A percentile compares a stretch with the other conserved stretches of the same genome.
These are phyloP conservation scores for Hyparrhenia diplandra DNA, from an alignment of 176 grass and related monocot species.

Conservation along the genomic window DNA sequence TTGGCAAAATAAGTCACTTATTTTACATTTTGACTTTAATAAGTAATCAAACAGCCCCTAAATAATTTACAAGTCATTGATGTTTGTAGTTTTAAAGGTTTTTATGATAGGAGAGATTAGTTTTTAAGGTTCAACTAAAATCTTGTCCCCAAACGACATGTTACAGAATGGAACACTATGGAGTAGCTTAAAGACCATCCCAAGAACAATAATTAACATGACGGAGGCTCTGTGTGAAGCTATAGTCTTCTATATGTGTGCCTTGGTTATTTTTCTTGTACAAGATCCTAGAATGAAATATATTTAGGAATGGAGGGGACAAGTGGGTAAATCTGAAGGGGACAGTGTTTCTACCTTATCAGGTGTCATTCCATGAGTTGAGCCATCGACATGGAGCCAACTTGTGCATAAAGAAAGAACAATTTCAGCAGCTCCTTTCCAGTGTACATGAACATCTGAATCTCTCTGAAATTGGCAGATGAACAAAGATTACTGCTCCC, in stretches of 20 bases:
- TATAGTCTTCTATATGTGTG: background rate
- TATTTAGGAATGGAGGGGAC: background rate
- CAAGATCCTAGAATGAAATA: background rate
- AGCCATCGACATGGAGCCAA: constrained; percentile 62
- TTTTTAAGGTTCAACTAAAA: background rate
- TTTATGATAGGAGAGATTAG: background rate
- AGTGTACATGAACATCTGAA: constrained; percentile 74
- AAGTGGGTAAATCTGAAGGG: background rate
- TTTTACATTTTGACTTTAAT: too few species aligned
- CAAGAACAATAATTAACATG: background rate
- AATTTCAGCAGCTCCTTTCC: constrained; percentile 98
- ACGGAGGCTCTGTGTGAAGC: background rate
- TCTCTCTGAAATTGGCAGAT: constrained; percentile 45
- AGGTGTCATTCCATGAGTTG: constrained; percentile 43
- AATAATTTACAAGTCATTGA: background rate
- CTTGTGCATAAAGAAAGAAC: constrained; percentile 68
- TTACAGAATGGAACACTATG: background rate
- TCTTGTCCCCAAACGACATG: background rate
- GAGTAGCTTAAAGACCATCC: background rate
- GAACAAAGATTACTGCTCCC: constrained; percentile 9
- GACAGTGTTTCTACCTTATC: constrained; percentile 44
- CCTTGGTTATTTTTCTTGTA: background rate
- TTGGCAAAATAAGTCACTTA: too few species aligned
- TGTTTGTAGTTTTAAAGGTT: background rate
- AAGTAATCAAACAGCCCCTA: too few species aligned